A percentile compares a stretch with the other conserved stretches of the same genome.
Evolutionary conservation across 768 basidiomycete species (phyloP).

Genomic region (Kwoniella sp.): DNA sequence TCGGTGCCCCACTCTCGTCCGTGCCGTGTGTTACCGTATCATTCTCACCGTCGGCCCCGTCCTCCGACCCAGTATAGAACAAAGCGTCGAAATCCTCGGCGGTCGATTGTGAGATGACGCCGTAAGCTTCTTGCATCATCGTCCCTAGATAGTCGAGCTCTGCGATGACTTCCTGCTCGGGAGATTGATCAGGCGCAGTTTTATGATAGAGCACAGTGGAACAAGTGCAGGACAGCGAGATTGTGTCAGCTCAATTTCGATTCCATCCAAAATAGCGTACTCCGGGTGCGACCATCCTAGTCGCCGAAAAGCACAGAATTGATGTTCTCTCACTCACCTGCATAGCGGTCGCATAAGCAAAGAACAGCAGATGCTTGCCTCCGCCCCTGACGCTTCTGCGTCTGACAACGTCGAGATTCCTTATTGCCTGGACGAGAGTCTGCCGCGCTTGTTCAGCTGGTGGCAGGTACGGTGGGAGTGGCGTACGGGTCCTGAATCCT

Average conservation of each 20-base stretch:
- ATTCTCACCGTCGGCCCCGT: background rate
- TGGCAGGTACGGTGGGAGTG: constrained; percentile 93
- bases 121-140: constrained; percentile 85
- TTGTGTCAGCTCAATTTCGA: background rate
- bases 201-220: no score
- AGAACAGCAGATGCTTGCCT: constrained; percentile 78
- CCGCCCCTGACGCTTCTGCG: constrained; percentile 78
- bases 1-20: background rate
- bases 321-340: constrained; percentile 57
- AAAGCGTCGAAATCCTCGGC: constrained; percentile 77
- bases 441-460: constrained; percentile 84
- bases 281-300: background rate
- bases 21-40: no score
- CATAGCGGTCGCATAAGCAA: constrained; percentile 92
- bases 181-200: background rate
- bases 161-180: constrained; percentile 72
- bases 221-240: no score
- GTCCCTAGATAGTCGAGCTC: constrained; percentile 81
- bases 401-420: constrained; percentile 83
- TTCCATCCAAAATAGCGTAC: background rate
- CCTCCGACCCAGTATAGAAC: constrained; percentile 58
- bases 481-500: constrained; percentile 61
- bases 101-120: constrained; percentile 80
- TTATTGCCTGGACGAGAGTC: constrained; percentile 78
- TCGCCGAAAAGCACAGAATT: background rate